These are phyloP conservation scores for Boletus bicolor DNA, from an alignment of 768 basidiomycete genomes.

Conservation along the genomic window DNA sequence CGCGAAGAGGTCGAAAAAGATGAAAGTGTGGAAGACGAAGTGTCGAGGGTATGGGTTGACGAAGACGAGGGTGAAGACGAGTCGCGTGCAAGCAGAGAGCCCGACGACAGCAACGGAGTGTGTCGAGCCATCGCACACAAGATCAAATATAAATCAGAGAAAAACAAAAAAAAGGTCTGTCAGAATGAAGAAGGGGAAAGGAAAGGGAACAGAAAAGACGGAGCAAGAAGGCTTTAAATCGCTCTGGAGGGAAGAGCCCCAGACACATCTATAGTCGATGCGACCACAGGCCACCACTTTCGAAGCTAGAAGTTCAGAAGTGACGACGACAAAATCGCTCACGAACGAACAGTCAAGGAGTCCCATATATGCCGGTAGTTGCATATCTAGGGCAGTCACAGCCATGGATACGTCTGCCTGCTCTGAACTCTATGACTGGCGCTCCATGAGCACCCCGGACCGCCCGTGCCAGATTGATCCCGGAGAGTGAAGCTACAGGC, in stretches of 20 bases:
- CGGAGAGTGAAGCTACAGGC: background rate
- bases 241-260: background rate
- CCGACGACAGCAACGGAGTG: background rate
- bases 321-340: background rate
- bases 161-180: background rate
- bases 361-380: background rate
- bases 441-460: background rate
- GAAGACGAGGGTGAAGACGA: background rate
- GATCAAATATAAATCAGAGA: background rate
- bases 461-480: background rate
- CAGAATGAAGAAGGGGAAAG: background rate
- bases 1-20: background rate
- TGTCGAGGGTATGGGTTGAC: background rate
- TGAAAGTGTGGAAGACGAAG: conserved; percentile 6
- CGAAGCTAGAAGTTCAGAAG: conserved; percentile 10
- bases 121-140: conserved; percentile 8
- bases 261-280: background rate
- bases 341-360: background rate
- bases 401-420: background rate
- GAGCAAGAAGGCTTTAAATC: background rate
- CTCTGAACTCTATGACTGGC: background rate
- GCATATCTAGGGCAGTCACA: background rate
- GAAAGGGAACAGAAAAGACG: background rate
- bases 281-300: conserved; percentile 1
- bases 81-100: background rate